These are phyloP conservation scores for Xylaria palmicola DNA, from an alignment of 495 filamentous ascomycete species.

Conservation along the genomic window DNA sequence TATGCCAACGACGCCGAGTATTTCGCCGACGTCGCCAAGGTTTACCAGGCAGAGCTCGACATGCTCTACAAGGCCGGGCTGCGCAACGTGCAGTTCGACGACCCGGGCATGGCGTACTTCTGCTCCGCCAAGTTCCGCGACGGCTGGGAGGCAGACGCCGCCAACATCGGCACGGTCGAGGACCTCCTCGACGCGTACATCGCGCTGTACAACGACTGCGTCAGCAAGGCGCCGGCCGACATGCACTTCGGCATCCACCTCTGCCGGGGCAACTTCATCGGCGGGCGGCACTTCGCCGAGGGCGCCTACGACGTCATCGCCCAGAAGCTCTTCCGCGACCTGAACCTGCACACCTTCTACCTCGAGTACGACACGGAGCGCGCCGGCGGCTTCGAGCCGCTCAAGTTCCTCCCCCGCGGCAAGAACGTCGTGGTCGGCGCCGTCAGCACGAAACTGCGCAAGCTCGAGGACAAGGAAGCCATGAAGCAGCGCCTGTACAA, in stretches of 20 bases:
- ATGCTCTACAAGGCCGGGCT: constrained; percentile 68
- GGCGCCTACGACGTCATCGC: constrained; percentile 81
- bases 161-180: constrained; percentile 54
- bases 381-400: constrained; percentile 75
- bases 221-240: constrained; percentile 62
- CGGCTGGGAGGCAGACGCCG: constrained; percentile 62
- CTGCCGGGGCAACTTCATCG: constrained; percentile 80
- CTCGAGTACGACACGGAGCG: constrained; percentile 80
- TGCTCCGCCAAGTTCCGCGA: constrained; percentile 72
- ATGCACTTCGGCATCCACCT: constrained; percentile 76
- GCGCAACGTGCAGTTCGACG: constrained; percentile 73
- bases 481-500: constrained; percentile 66
- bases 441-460: constrained; percentile 69
- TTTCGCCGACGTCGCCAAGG: constrained; percentile 71
- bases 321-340: constrained; percentile 71
- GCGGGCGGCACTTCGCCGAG: constrained; percentile 74
- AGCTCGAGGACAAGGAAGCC: constrained; percentile 72
- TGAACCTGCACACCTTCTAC: constrained; percentile 77
- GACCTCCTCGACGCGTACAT: constrained; percentile 73
- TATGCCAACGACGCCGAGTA: constrained; percentile 69
- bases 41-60: constrained; percentile 63
- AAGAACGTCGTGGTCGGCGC: constrained; percentile 78
- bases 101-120: constrained; percentile 78
- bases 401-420: constrained; percentile 66
- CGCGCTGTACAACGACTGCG: constrained; percentile 71